Evolutionary conservation across 139 green algal species (phyloP).

Genomic region (Tetratostichococcus sp.): DNA sequence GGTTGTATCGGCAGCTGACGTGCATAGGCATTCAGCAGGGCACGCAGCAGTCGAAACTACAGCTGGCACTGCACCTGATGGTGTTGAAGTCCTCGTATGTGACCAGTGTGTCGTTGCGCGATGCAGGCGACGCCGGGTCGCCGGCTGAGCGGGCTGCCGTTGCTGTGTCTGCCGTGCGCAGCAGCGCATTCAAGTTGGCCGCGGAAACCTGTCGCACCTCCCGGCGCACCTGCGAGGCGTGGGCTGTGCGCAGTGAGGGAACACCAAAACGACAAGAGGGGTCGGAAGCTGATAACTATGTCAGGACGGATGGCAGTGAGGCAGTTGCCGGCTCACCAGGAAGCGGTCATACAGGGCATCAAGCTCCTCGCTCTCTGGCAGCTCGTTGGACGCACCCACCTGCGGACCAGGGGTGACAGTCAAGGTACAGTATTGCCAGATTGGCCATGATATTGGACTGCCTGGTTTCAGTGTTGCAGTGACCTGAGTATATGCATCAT

Average conservation of each 20-base stretch:
- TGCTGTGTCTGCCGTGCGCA: background rate
- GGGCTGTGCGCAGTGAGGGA: too few species aligned
- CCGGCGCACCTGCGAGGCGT: slow-evolving; percentile 21
- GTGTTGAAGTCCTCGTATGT: background rate
- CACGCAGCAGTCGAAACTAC: too few species aligned
- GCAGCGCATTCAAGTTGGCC: slow-evolving; percentile 30
- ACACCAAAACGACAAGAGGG: too few species aligned
- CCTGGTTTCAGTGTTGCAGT: too few species aligned
- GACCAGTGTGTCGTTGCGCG: background rate
- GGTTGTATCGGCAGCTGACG: too few species aligned
- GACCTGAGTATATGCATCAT: too few species aligned
- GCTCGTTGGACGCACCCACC: slow-evolving; percentile 84
- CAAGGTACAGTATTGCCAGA: too few species aligned
- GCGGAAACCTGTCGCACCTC: slow-evolving; percentile 54
- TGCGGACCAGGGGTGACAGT: slow-evolving; percentile 23
- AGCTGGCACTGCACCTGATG: background rate
- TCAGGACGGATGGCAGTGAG: too few species aligned
- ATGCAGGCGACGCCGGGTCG: background rate
- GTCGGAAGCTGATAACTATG: too few species aligned
- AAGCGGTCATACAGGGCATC: slow-evolving; percentile 94
- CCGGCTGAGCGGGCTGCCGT: background rate
- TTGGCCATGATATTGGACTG: too few species aligned
- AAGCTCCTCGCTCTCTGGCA: slow-evolving; percentile 88
- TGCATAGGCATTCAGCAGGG: too few species aligned
- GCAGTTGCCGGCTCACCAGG: slow-evolving; percentile 44